Evolutionary conservation across 1,284 basidiomycete genomes (phyloP).

Genomic region (Microbotryum violaceum): DNA sequence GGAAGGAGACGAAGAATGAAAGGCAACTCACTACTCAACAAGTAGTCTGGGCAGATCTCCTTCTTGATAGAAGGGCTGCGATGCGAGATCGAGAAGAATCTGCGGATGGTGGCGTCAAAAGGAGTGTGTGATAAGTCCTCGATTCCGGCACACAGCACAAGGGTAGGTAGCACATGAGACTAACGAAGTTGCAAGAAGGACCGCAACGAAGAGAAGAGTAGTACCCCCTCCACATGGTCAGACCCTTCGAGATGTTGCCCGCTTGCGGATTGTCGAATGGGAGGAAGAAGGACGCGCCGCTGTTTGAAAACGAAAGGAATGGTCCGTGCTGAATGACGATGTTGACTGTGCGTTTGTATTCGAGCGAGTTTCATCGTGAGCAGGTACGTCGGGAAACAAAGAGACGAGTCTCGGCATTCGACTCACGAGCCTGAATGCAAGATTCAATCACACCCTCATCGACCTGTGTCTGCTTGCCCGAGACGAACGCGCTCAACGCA

Average conservation of each 20-base stretch:
- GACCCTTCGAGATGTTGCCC: not conserved
- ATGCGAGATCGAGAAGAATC: conserved; percentile 5
- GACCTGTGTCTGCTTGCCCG: not conserved
- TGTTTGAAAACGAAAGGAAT: not conserved
- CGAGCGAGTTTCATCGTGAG: not conserved
- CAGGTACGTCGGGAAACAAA: no score
- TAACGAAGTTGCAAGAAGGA: not conserved
- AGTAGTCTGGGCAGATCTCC: not conserved
- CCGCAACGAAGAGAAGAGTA: conserved; percentile 6
- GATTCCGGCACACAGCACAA: no score
- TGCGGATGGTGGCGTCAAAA: no score
- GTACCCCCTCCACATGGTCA: conserved; percentile 17
- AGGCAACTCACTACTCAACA: no score
- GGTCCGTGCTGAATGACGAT: conserved; percentile 15
- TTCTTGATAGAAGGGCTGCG: conserved; percentile 2
- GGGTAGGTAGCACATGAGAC: no score
- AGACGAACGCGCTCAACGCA: not conserved
- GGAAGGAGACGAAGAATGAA: no score
- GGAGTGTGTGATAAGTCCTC: no score
- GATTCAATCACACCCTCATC: not conserved
- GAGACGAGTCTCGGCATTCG: no score
- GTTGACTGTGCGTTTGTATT: conserved; percentile 1
- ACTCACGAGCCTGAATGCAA: conserved; percentile 10
- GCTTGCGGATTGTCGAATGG: conserved; percentile 1
- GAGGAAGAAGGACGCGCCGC: conserved; percentile 16